These are phyloP conservation scores for Umbelopsis vinacea DNA, from an alignment of 192 early-diverging fungal genomes.

Conservation along the genomic window DNA sequence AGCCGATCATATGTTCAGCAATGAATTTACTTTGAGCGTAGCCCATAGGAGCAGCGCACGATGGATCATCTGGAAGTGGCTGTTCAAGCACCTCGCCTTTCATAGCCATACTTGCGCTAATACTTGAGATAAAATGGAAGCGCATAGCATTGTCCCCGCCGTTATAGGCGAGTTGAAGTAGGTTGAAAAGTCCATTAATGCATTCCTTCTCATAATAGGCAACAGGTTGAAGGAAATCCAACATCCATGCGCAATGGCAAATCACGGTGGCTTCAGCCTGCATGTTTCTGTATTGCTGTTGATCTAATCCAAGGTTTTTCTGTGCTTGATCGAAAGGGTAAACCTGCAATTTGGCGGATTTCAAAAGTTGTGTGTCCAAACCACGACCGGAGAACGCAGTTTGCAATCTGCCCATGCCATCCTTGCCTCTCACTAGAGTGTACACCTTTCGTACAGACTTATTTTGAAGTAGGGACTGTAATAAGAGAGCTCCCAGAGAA, in stretches of 20 bases:
- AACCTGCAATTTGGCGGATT: slow-evolving; percentile 1
- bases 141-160: slow-evolving; percentile 25
- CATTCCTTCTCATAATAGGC: slow-evolving; percentile 36
- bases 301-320: slow-evolving; percentile 28
- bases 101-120: slow-evolving; percentile 29
- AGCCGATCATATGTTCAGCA: slow-evolving; percentile 31
- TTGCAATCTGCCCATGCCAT: slow-evolving; percentile 24
- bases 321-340: slow-evolving; percentile 30
- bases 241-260: slow-evolving; percentile 43
- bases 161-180: slow-evolving; percentile 34
- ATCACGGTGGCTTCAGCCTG: slow-evolving; percentile 37
- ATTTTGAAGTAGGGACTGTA: slow-evolving; percentile 29
- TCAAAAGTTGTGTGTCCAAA: slow-evolving; percentile 29
- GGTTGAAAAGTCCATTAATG: slow-evolving; percentile 30
- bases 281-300: slow-evolving; percentile 27
- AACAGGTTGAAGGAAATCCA: slow-evolving; percentile 42
- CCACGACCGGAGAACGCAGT: slow-evolving; percentile 28
- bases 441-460: slow-evolving; percentile 35
- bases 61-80: slow-evolving; percentile 30
- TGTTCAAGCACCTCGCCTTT: slow-evolving; percentile 21
- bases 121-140: slow-evolving; percentile 36
- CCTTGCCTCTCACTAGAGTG: slow-evolving; percentile 32
- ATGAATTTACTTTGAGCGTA: slow-evolving; percentile 44
- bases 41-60: slow-evolving; percentile 31
- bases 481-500: slow-evolving; percentile 36